phyloP scores from a whole-genome alignment of 2,329 filamentous ascomycete genomes.

The Xylaria sp. region DNA sequence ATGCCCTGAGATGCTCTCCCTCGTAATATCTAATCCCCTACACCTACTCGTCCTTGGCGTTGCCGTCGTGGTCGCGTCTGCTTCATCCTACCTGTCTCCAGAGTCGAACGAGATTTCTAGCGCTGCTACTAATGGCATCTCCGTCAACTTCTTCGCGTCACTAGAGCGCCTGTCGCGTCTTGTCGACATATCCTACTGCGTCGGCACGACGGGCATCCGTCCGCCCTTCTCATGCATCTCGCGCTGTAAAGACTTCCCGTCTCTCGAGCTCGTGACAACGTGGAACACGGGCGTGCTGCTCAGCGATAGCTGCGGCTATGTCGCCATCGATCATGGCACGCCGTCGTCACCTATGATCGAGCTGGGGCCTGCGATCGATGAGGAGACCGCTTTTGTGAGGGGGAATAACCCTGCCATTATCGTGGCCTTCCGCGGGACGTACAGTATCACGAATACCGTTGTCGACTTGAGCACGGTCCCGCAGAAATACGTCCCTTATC shows the following conservation, averaged over 20 bases:
- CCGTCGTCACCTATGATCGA: constrained; percentile 12
- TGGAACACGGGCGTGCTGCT: constrained; percentile 88
- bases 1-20: constrained; percentile 13
- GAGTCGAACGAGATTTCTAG: constrained; percentile 3
- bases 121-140: constrained; percentile 38
- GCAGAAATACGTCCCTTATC: constrained; percentile 87
- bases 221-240: constrained; percentile 82
- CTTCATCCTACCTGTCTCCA: constrained; percentile 13
- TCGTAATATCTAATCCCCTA: constrained; percentile 8
- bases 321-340: constrained; percentile 72
- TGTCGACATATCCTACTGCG: constrained; percentile 92
- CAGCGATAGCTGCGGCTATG: constrained; percentile 88
- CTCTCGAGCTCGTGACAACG: constrained; percentile 71
- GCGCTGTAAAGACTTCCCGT: constrained; percentile 76
- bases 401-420: constrained; percentile 51
- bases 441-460: constrained; percentile 87
- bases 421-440: constrained; percentile 88
- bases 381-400: constrained; percentile 7
- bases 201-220: constrained; percentile 74
- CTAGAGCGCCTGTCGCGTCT: constrained; percentile 85
- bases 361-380: neutral
- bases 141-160: constrained; percentile 63
- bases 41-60: constrained; percentile 10
- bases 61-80: constrained; percentile 12
- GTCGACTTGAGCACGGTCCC: constrained; percentile 84